Percentiles rank a stretch among this genome's conserved stretches.
These are phyloP conservation scores for Acanthamoeba rhysodes DNA, from an alignment of 208 protist genomes.

Conservation along the genomic window DNA sequence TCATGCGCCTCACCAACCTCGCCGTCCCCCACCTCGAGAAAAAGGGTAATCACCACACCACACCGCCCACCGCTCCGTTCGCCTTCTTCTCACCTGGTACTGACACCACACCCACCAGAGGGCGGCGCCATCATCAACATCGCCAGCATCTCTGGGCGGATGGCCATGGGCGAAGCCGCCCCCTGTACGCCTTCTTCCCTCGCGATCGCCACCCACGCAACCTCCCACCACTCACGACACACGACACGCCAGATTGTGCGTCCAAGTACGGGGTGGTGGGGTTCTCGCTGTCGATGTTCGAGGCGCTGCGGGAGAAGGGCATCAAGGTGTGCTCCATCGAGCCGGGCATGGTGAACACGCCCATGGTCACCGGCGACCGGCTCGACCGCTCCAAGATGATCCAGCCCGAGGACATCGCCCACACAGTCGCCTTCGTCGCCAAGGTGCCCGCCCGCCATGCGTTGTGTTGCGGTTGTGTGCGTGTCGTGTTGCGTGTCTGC, in stretches of 20 bases:
- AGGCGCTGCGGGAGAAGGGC: constrained; percentile 33
- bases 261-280: constrained; percentile 63
- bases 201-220: not conserved
- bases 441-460: not conserved
- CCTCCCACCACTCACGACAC: not conserved
- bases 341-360: constrained; percentile 45
- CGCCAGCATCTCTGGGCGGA: not conserved
- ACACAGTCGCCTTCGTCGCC: constrained; percentile 25
- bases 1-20: constrained; percentile 37
- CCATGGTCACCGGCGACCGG: constrained; percentile 15
- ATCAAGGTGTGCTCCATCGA: constrained; percentile 65
- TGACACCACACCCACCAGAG: not conserved
- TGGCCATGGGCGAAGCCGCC: not conserved
- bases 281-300: constrained; percentile 39
- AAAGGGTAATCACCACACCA: too few relatives aligned
- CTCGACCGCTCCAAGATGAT: constrained; percentile 62
- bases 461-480: not conserved
- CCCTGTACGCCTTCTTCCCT: not conserved
- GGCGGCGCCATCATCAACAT: constrained; percentile 71
- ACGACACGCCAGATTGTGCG: constrained; percentile 1
- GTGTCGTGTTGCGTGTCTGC: not conserved
- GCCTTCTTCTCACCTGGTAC: too few relatives aligned
- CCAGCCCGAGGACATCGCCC: constrained; percentile 56
- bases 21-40: constrained; percentile 54
- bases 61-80: too few relatives aligned